These are phyloP conservation scores for Lasiodiplodia citricola DNA, from an alignment of 2,329 filamentous ascomycete species.

Conservation along the genomic window DNA sequence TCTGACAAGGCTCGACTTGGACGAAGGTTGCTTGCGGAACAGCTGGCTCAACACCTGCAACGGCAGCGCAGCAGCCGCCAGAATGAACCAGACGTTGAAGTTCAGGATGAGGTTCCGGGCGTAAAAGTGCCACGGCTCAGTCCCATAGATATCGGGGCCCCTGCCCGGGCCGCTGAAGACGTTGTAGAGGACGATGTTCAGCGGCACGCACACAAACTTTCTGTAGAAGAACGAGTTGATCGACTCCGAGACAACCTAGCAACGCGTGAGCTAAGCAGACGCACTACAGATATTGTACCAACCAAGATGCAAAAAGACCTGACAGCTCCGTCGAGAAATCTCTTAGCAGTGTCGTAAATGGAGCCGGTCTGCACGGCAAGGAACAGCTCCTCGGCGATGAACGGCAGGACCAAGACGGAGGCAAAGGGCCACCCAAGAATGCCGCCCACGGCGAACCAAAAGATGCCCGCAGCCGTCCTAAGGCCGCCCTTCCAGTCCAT, in stretches of 20 bases:
- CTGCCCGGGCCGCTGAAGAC: conserved; percentile 78
- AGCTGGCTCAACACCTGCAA: conserved; percentile 76
- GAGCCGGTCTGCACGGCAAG: conserved; percentile 59
- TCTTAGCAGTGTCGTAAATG: conserved; percentile 63
- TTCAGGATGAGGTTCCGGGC: conserved; percentile 88
- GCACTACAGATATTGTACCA: conserved; percentile 38
- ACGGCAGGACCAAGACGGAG: conserved; percentile 79
- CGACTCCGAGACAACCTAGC: conserved; percentile 68
- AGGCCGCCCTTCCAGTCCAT: conserved; percentile 85
- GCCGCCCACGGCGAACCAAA: conserved; percentile 87
- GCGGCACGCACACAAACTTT: conserved; percentile 75
- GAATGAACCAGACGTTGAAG: conserved; percentile 91
- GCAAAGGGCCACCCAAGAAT: conserved; percentile 95
- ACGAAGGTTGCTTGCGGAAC: conserved; percentile 64
- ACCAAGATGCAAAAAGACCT: conserved; percentile 73
- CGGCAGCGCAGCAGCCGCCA: conserved; percentile 77
- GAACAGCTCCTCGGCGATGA: conserved; percentile 77
- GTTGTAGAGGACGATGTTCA: conserved; percentile 97
- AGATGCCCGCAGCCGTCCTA: conserved; percentile 81
- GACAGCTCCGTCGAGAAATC: conserved; percentile 70
- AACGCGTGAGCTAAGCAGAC: background rate
- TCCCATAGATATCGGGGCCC: conserved; percentile 92
- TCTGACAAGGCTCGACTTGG: conserved; percentile 73
- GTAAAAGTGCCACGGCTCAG: conserved; percentile 97
- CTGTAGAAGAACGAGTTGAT: conserved; percentile 87